phyloP scores from a whole-genome alignment of 2,329 filamentous ascomycete genomes.

The Colletotrichum magnum region DNA sequence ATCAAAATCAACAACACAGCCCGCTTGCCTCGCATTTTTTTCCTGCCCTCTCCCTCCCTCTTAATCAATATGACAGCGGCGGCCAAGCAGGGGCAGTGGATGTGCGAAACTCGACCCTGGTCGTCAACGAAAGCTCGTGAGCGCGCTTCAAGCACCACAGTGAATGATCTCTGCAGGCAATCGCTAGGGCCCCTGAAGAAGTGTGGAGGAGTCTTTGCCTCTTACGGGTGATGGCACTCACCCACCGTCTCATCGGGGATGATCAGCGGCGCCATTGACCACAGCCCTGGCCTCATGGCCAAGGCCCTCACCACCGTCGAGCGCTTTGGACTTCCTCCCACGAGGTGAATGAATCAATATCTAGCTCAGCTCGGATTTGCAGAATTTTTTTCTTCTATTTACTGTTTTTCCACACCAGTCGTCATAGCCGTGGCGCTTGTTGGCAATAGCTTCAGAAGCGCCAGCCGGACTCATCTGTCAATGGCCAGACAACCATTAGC shows the following conservation, averaged over 20 bases:
- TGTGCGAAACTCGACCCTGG: slow-evolving; percentile 24
- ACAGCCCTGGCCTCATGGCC: slow-evolving; percentile 21
- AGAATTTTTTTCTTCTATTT: neutral
- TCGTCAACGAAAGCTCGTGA: slow-evolving; percentile 26
- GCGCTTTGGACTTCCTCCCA: slow-evolving; percentile 20
- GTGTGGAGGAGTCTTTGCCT: slow-evolving; percentile 35
- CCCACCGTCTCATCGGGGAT: slow-evolving; percentile 31
- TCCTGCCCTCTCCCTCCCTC: no score
- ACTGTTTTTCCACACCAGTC: slow-evolving; percentile 1
- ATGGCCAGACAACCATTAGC: slow-evolving; percentile 10
- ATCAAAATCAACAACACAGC: neutral
- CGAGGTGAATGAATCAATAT: neutral
- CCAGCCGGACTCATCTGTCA: neutral
- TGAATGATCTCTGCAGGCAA: slow-evolving; percentile 37
- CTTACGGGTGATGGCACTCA: slow-evolving; percentile 19
- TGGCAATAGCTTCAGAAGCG: slow-evolving; percentile 18
- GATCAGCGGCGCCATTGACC: slow-evolving; percentile 34
- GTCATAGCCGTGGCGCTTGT: slow-evolving; percentile 18
- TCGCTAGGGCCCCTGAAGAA: slow-evolving; percentile 29
- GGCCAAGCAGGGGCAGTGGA: slow-evolving; percentile 20
- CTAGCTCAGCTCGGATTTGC: slow-evolving; percentile 17
- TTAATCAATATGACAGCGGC: slow-evolving; percentile 30
- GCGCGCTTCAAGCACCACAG: slow-evolving; percentile 21
- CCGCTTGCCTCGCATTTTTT: slow-evolving; percentile 1
- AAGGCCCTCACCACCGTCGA: neutral